Percentiles rank a stretch among this genome's conserved stretches.
These are phyloP conservation scores for Melanogaster broomeanus DNA, from an alignment of 768 basidiomycete species.

Conservation along the genomic window DNA sequence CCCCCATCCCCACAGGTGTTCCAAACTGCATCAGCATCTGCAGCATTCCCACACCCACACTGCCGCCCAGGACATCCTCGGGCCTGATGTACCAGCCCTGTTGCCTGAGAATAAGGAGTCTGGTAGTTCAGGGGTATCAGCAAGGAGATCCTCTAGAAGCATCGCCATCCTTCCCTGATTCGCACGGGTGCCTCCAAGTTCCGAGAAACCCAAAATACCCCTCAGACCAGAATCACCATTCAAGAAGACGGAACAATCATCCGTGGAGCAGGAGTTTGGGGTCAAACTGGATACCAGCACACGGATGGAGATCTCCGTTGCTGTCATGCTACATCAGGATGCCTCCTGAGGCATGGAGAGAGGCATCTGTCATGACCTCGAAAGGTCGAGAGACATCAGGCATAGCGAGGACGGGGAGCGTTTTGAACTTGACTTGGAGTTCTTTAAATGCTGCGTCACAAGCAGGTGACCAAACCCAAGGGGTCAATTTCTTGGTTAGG, in stretches of 20 bases:
- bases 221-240: conserved; percentile 17
- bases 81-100: background rate
- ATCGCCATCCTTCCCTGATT: conserved; percentile 25
- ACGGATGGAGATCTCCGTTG: too few relatives aligned
- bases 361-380: too few relatives aligned
- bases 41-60: conserved; percentile 5
- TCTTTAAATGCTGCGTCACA: too few relatives aligned
- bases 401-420: too few relatives aligned
- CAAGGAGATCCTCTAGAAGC: conserved; percentile 10
- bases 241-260: conserved; percentile 17
- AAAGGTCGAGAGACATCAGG: too few relatives aligned
- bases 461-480: too few relatives aligned
- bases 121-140: background rate
- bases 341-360: too few relatives aligned
- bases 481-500: too few relatives aligned
- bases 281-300: conserved; percentile 21
- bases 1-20: conserved; percentile 6
- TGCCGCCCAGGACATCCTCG: background rate
- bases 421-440: too few relatives aligned
- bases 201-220: conserved; percentile 11
- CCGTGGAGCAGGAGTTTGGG: conserved; percentile 37
- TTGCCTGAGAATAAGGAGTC: background rate
- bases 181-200: conserved; percentile 13
- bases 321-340: too few relatives aligned
- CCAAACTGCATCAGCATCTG: conserved; percentile 1